Conservation (phyloP, 495 filamentous ascomycete species). For the Rusavskia elegans region DNA sequence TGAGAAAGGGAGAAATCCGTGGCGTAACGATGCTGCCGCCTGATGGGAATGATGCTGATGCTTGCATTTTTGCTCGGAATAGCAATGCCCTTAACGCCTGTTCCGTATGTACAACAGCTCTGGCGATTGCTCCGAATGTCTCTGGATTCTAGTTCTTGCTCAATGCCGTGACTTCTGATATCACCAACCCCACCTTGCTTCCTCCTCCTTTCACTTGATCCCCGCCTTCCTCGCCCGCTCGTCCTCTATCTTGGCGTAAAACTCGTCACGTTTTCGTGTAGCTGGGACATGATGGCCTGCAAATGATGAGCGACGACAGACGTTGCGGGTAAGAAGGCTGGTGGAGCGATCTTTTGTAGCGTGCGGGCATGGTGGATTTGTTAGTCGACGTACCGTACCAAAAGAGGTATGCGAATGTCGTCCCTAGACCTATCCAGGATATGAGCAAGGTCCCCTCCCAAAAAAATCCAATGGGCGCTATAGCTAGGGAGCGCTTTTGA, state of each 20-base stretch:
- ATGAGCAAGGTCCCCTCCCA: constrained; percentile 2
- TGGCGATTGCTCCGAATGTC: too few species aligned
- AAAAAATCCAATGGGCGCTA: neutral
- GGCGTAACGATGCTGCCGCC: too few species aligned
- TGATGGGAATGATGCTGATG: too few species aligned
- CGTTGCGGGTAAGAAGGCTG: neutral
- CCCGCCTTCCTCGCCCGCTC: constrained; percentile 24
- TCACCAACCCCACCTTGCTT: too few species aligned
- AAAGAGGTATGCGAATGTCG: constrained; percentile 55
- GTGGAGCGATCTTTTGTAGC: neutral
- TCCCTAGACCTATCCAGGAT: constrained; percentile 40
- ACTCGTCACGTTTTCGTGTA: constrained; percentile 56
- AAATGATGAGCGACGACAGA: constrained; percentile 1
- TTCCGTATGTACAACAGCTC: too few species aligned
- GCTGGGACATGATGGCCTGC: constrained; percentile 65
- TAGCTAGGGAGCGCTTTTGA: too few species aligned
- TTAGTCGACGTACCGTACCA: constrained; percentile 57
- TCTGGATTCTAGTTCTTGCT: too few species aligned
- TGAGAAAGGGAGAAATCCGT: too few species aligned
- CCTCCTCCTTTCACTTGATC: constrained; percentile 4
- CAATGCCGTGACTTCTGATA: too few species aligned
- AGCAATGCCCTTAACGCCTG: too few species aligned
- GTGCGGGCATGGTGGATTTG: neutral
- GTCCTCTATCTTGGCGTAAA: constrained; percentile 63
- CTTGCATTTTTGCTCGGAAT: too few species aligned